Evolutionary conservation across 805 yeast genomes (phyloP).

Genomic region (Yamadazyma nakazawae): DNA sequence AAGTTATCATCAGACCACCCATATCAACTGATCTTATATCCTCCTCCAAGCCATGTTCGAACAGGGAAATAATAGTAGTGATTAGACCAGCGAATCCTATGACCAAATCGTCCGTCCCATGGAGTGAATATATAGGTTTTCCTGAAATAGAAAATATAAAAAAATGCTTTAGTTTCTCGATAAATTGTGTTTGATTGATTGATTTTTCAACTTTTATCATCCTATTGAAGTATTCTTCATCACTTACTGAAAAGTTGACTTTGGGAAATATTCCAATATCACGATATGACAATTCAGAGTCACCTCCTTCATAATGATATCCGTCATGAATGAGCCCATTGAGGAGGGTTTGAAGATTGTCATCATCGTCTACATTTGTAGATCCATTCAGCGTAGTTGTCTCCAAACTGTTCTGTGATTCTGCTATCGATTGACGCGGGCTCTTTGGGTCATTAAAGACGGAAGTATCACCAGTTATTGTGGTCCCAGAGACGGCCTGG

Average conservation of each 20-base stretch:
- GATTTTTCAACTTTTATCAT: slow-evolving; percentile 18
- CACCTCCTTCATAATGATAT: background rate
- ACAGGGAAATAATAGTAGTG: slow-evolving; percentile 74
- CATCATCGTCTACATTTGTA: slow-evolving; percentile 1
- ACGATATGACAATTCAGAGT: slow-evolving; percentile 5
- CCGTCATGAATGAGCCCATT: slow-evolving; percentile 20
- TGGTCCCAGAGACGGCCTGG: slow-evolving; percentile 7
- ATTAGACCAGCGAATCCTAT: slow-evolving; percentile 75
- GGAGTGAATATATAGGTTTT: slow-evolving; percentile 78
- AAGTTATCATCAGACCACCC: slow-evolving; percentile 48
- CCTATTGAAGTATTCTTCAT: slow-evolving; percentile 14
- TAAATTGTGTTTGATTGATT: slow-evolving; percentile 18
- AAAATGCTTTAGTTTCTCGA: slow-evolving; percentile 57
- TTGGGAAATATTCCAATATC: slow-evolving; percentile 16
- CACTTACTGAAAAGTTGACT: background rate
- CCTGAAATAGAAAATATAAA: slow-evolving; percentile 82
- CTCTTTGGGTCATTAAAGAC: background rate
- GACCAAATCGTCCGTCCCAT: slow-evolving; percentile 65
- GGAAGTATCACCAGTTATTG: background rate
- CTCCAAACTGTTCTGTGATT: background rate
- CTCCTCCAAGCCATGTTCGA: slow-evolving; percentile 42
- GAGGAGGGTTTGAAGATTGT: slow-evolving; percentile 21
- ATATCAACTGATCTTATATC: slow-evolving; percentile 51
- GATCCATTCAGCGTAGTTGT: slow-evolving; percentile 5
- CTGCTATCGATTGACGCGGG: background rate